phyloP scores from a whole-genome alignment of 116 monocot species.

The Posidonia oceanica region DNA sequence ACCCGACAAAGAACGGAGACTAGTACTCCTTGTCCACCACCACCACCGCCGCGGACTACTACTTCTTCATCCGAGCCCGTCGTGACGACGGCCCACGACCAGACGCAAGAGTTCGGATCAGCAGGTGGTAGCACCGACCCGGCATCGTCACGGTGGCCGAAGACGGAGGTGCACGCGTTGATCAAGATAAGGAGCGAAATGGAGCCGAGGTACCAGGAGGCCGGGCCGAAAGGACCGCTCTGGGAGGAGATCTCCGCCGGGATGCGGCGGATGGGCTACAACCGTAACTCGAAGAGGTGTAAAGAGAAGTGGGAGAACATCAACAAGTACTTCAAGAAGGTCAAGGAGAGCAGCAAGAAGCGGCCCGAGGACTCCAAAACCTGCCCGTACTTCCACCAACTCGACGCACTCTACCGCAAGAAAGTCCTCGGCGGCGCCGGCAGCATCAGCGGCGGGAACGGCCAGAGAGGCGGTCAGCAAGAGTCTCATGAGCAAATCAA shows the following conservation, averaged over 20 bases:
- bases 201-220: constrained; percentile 47
- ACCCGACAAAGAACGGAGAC: background rate
- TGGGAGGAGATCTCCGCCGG: constrained; percentile 88
- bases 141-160: constrained; percentile 65
- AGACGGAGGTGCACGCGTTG: constrained; percentile 62
- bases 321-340: constrained; percentile 99
- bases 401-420: constrained; percentile 75
- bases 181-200: constrained; percentile 63
- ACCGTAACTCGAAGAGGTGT: constrained; percentile 75
- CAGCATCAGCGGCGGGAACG: constrained; percentile 2
- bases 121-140: constrained; percentile 11
- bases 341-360: constrained; percentile 94
- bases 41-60: background rate
- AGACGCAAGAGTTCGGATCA: background rate
- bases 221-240: constrained; percentile 67
- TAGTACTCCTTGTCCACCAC: background rate
- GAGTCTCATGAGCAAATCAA: constrained; percentile 10
- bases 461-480: background rate
- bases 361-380: constrained; percentile 87
- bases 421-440: constrained; percentile 19
- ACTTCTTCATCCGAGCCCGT: background rate
- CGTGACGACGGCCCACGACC: constrained; percentile 6
- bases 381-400: constrained; percentile 93
- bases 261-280: constrained; percentile 67
- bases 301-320: constrained; percentile 99